Evolutionary conservation across 306 rosid species (phyloP).

Genomic region (Alnus glutinosa): DNA sequence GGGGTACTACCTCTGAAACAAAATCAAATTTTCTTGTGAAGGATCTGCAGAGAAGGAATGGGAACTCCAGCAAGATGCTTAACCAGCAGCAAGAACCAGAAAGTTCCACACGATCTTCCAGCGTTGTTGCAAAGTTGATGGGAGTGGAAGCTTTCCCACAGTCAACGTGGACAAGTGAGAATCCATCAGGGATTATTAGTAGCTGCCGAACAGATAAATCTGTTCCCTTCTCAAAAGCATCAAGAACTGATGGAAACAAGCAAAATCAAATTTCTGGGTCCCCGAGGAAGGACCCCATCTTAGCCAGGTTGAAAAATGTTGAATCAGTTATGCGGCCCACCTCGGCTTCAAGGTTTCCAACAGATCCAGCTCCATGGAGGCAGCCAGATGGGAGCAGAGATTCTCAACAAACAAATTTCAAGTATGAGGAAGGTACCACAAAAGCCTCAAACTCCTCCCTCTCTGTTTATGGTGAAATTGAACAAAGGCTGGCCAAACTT

Average conservation of each 20-base stretch:
- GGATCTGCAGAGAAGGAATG: conserved; percentile 42
- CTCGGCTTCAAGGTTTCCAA: conserved; percentile 34
- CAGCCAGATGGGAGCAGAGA: conserved; percentile 41
- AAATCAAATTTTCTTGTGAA: conserved; percentile 43
- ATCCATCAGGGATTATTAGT: conserved; percentile 27
- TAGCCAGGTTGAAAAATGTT: conserved; percentile 41
- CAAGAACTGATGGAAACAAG: conserved; percentile 41
- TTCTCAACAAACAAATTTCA: conserved; percentile 40
- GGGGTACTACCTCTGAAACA: conserved; percentile 43
- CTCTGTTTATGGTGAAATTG: conserved; percentile 84
- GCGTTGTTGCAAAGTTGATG: conserved; percentile 82
- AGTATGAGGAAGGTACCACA: conserved; percentile 41
- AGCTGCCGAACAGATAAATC: conserved; percentile 30
- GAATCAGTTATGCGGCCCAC: conserved; percentile 38
- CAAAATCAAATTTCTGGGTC: conserved; percentile 39
- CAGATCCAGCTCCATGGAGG: conserved; percentile 57
- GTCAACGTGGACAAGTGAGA: conserved; percentile 34
- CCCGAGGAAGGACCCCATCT: conserved; percentile 32
- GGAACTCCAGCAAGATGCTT: conserved; percentile 23
- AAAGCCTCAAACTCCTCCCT: conserved; percentile 44
- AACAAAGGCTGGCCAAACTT: conserved; percentile 75
- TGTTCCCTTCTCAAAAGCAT: conserved; percentile 36
- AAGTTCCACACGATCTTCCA: conserved; percentile 51
- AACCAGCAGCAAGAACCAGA: conserved; percentile 56
- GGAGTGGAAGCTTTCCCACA: conserved; percentile 70